phyloP scores from a whole-genome alignment of 352 stramenopile genomes.

The Blastocystis sp. region DNA sequence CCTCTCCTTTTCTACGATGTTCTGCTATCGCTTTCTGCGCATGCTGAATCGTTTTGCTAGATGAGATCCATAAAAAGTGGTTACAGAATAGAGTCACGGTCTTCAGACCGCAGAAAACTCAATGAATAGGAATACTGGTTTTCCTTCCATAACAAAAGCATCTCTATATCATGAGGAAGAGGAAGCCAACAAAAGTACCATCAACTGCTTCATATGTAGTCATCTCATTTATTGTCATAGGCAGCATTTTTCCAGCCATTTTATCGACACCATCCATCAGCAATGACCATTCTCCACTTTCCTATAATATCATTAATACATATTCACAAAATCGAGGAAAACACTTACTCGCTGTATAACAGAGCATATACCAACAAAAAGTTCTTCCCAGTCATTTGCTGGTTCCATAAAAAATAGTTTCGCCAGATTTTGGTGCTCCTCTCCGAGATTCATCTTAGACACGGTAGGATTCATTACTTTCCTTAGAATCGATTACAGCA shows the following conservation, averaged over 20 bases:
- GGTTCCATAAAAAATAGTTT: conserved; percentile 44
- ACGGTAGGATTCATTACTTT: background rate
- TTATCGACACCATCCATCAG: conserved; percentile 11
- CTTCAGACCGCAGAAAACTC: background rate
- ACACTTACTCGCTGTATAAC: background rate
- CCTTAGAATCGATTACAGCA: background rate
- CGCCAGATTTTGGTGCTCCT: background rate
- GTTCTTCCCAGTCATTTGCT: conserved; percentile 7
- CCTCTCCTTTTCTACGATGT: background rate
- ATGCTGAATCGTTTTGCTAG: background rate
- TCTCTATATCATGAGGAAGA: background rate
- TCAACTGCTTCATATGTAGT: conserved; percentile 26
- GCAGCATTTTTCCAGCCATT: background rate
- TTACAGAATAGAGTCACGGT: conserved; percentile 29
- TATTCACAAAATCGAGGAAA: background rate
- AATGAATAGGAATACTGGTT: conserved; percentile 34
- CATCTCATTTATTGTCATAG: background rate
- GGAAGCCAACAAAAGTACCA: background rate
- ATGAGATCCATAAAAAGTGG: too few relatives aligned
- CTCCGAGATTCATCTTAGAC: background rate
- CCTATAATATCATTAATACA: conserved; percentile 10
- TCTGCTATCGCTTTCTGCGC: background rate
- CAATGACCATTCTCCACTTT: background rate
- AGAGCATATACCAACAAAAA: conserved; percentile 12
- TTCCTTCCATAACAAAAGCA: conserved; percentile 47